These are phyloP conservation scores for Xylariales sp. DNA, from an alignment of 2,329 filamentous ascomycete genomes.

Conservation along the genomic window DNA sequence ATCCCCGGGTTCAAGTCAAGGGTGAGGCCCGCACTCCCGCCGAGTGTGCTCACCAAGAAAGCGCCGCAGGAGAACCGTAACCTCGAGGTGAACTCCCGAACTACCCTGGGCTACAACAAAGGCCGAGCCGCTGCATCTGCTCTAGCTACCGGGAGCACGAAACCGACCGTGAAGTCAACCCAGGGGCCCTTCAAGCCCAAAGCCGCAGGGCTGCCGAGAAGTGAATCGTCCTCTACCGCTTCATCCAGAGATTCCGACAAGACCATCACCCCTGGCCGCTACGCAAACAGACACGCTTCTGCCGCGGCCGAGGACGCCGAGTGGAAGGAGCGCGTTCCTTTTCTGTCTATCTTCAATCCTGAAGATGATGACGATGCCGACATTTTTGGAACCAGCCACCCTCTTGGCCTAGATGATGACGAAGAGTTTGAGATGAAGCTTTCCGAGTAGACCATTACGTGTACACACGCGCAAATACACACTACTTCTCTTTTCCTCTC, in stretches of 20 bases:
- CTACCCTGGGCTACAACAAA: slow-evolving; percentile 80
- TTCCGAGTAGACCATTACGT: too few species aligned
- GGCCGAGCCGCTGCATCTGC: slow-evolving; percentile 57
- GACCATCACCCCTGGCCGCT: slow-evolving; percentile 45
- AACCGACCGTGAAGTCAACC: slow-evolving; percentile 7
- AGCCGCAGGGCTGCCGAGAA: slow-evolving; percentile 17
- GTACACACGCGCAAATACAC: too few species aligned
- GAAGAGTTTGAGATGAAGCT: slow-evolving; percentile 55
- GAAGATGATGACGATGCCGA: slow-evolving; percentile 34
- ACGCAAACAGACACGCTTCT: slow-evolving; percentile 25
- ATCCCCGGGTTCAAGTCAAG: slow-evolving; percentile 26
- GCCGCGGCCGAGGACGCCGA: slow-evolving; percentile 25
- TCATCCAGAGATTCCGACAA: slow-evolving; percentile 32
- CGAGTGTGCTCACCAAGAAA: slow-evolving; percentile 38
- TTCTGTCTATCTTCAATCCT: slow-evolving; percentile 54
- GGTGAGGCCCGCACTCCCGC: slow-evolving; percentile 26
- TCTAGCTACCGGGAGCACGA: slow-evolving; percentile 30
- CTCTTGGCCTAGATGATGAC: slow-evolving; percentile 33
- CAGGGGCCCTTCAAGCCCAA: slow-evolving; percentile 11
- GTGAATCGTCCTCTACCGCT: slow-evolving; percentile 31
- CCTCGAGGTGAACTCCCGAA: slow-evolving; percentile 67
- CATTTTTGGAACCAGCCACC: slow-evolving; percentile 22
- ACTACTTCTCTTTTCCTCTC: too few species aligned
- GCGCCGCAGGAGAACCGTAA: slow-evolving; percentile 53
- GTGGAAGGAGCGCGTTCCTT: slow-evolving; percentile 40